Evolutionary conservation across 768 basidiomycete genomes (phyloP), one percentile per base, ranked within the genome.

Genomic region (Russula sp.): DNA sequence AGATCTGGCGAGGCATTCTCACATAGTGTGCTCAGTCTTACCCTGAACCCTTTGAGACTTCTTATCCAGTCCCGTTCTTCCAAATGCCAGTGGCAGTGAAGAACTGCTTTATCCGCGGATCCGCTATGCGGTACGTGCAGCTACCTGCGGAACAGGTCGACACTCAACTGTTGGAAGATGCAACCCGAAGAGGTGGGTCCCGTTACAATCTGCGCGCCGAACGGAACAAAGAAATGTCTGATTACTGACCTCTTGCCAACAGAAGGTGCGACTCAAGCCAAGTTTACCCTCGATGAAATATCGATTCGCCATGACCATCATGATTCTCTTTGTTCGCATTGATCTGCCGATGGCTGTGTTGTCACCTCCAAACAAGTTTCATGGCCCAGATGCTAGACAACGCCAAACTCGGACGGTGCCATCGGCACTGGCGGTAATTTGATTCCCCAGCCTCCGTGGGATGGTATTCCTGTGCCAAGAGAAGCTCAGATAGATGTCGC

Each of bases 91-190:
- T 98, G 87, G 94, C 96, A 0, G 94, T 99, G 48, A 96, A 95
- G 78, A 98, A 98, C 75, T 97, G 94, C 74, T 99, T 99, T 73
- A 99, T 99, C 70, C 88, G 97, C 48, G 97, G 97, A 66, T 96
- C 94, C 18, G 97, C 98, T 14, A 95, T 99, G 57, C 89, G 97
- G 68, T 99, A 99, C 71, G 97, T 98, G 20, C 92, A 96, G 72
- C 80, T 99, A 59, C 93, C 94, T 2, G 85, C 91, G 31, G 88
- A 91, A 66, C 89, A 90, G 64, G 93, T 99, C 62, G 97, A 99
- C 74, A 97, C 94, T 2, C 94, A 95, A 68, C 75, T 98, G 56
- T 74, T 99, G 45, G 96, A 99, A 76, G 97, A 99, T 73, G 96
- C 96, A 35, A 98, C 96, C 40, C 80, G 97, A 73, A 80, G 96